Conservation (phyloP, 208 protist species). For the Leptomonas seymouri region DNA sequence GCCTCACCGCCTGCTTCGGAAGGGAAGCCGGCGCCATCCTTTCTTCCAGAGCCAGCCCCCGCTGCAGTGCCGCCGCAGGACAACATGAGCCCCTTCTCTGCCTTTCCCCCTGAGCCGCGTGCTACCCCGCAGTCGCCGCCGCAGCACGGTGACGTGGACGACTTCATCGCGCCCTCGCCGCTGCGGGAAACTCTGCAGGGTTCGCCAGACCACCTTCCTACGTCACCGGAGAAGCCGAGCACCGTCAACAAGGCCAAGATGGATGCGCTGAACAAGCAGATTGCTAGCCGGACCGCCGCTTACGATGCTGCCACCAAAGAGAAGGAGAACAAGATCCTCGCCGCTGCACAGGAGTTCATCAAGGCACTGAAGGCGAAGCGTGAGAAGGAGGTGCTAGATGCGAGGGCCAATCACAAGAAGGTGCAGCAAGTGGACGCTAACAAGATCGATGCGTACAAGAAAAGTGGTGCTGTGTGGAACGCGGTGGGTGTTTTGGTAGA, state of each 20-base stretch:
- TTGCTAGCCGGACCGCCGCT: conserved; percentile 57
- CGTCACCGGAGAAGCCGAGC: conserved; percentile 23
- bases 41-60: background rate
- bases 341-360: conserved; percentile 73
- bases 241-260: conserved; percentile 20
- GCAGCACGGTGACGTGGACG: background rate
- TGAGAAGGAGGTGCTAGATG: conserved; percentile 55
- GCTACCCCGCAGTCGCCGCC: conserved; percentile 13
- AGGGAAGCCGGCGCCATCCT: conserved; percentile 3
- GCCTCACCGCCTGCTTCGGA: background rate
- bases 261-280: conserved; percentile 66
- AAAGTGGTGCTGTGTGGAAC: conserved; percentile 72
- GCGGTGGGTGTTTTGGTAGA: conserved; percentile 75
- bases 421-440: conserved; percentile 51
- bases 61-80: conserved; percentile 1
- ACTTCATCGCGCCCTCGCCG: conserved; percentile 29
- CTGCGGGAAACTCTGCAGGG: background rate
- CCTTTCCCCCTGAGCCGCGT: conserved; percentile 20
- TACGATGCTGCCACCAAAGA: conserved; percentile 64
- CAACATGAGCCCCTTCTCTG: conserved; percentile 14
- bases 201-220: conserved; percentile 19
- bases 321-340: conserved; percentile 58
- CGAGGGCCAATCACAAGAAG: conserved; percentile 55
- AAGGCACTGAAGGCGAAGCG: conserved; percentile 59
- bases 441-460: conserved; percentile 58